Evolutionary conservation across 2,329 filamentous ascomycete genomes (phyloP).

Genomic region (Ceratocystis destructans): DNA sequence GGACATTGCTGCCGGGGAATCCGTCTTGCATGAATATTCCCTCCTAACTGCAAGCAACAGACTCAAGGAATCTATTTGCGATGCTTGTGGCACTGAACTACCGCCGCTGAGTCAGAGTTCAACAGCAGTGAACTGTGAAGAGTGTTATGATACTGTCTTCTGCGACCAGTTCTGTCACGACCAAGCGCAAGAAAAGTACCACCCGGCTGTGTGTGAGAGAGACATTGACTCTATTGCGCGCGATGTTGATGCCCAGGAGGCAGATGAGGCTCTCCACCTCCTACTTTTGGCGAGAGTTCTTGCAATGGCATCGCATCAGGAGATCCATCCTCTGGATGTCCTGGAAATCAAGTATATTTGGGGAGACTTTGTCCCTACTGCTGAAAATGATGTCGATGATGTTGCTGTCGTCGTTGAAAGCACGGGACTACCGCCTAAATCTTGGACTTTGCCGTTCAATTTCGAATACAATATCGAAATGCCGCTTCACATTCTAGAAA

Average conservation of each 20-base stretch:
- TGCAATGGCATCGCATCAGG: conserved; percentile 49
- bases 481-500: conserved; percentile 65
- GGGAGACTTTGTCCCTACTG: conserved; percentile 48
- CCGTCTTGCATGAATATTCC: conserved; percentile 68
- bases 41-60: conserved; percentile 81
- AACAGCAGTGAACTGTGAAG: conserved; percentile 38
- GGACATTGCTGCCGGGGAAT: conserved; percentile 62
- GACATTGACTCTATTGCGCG: conserved; percentile 53
- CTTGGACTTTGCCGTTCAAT: conserved; percentile 61
- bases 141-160: conserved; percentile 53
- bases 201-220: conserved; percentile 52
- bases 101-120: conserved; percentile 21
- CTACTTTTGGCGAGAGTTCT: conserved; percentile 48
- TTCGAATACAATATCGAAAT: conserved; percentile 62
- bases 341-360: conserved; percentile 54
- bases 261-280: conserved; percentile 48
- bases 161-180: conserved; percentile 47
- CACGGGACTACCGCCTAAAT: conserved; percentile 34
- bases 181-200: conserved; percentile 45
- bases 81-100: conserved; percentile 68
- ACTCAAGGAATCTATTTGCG: conserved; percentile 73
- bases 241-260: conserved; percentile 45
- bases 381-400: conserved; percentile 28
- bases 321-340: conserved; percentile 49
- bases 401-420: conserved; percentile 8